Conservation (phyloP, 768 basidiomycete species). For the Rhodotorula diobovata region DNA sequence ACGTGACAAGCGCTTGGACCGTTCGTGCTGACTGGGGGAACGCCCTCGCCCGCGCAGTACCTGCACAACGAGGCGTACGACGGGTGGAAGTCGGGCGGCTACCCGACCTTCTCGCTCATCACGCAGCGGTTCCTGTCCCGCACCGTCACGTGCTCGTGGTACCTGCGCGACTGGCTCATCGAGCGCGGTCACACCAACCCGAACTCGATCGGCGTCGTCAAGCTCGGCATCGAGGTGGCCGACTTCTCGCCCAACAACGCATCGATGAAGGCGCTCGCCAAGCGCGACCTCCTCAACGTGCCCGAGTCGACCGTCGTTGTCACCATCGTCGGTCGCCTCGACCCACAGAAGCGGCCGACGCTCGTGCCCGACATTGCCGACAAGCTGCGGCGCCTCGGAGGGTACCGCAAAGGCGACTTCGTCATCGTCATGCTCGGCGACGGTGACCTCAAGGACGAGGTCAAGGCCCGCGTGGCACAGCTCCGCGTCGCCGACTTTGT, state of each 20-base stretch:
- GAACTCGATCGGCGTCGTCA: conserved; percentile 39
- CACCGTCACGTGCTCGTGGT: conserved; percentile 40
- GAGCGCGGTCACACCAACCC: conserved; percentile 25
- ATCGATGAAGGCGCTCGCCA: conserved; percentile 1
- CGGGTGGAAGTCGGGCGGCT: conserved; percentile 42
- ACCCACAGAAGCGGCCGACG: conserved; percentile 36
- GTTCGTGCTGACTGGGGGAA: too few relatives aligned
- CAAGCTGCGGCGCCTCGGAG: conserved; percentile 4
- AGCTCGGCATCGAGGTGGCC: conserved; percentile 38
- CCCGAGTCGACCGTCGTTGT: conserved; percentile 24
- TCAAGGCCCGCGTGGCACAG: conserved; percentile 7
- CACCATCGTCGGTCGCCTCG: conserved; percentile 32
- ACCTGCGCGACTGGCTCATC: conserved; percentile 38
- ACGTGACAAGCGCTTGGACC: neutral
- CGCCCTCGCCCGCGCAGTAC: conserved; percentile 8
- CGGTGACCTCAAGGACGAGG: conserved; percentile 23
- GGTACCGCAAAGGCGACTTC: conserved; percentile 14
- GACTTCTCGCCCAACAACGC: neutral
- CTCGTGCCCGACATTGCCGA: conserved; percentile 29
- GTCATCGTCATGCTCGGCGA: conserved; percentile 35
- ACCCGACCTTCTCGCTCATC: conserved; percentile 40
- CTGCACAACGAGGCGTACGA: conserved; percentile 42
- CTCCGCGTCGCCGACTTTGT: conserved; percentile 18
- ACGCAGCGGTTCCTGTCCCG: conserved; percentile 39
- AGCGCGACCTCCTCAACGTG: conserved; percentile 14